Evolutionary conservation across 2,329 filamentous ascomycete genomes (phyloP).

Genomic region (Parastagonospora nodorum): DNA sequence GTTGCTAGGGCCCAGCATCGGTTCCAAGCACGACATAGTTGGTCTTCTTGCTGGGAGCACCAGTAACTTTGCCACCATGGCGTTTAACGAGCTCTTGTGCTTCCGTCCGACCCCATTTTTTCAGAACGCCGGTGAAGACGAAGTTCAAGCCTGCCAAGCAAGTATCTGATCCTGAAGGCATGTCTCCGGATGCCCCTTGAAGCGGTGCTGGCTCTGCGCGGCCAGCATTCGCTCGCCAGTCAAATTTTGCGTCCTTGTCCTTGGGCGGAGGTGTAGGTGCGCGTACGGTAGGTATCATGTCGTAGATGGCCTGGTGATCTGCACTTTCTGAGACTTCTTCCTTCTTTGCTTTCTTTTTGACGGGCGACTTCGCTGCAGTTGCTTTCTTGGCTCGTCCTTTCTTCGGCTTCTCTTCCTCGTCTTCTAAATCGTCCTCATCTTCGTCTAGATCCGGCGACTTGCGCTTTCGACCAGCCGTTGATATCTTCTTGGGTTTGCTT

Average conservation of each 20-base stretch:
- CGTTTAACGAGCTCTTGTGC: conserved; percentile 85
- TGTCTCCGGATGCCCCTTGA: conserved; percentile 64
- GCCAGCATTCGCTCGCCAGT: conserved; percentile 67
- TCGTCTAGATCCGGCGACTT: conserved; percentile 61
- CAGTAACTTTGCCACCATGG: conserved; percentile 90
- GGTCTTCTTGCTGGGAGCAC: conserved; percentile 87
- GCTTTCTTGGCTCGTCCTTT: conserved; percentile 54
- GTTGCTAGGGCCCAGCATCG: conserved; percentile 96
- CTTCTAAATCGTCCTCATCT: conserved; percentile 60
- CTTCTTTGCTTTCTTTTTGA: conserved; percentile 68
- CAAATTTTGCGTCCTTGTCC: conserved; percentile 72
- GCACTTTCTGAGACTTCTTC: conserved; percentile 69
- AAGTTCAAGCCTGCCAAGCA: conserved; percentile 89
- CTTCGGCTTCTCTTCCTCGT: conserved; percentile 60
- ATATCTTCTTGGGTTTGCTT: conserved; percentile 46
- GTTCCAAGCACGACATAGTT: conserved; percentile 89
- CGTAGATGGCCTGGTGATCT: conserved; percentile 80
- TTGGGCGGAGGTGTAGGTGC: conserved; percentile 82
- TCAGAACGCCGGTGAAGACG: conserved; percentile 90
- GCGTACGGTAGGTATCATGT: conserved; percentile 81
- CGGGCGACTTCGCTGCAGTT: conserved; percentile 54
- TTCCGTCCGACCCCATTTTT: conserved; percentile 81
- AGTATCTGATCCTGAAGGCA: conserved; percentile 84
- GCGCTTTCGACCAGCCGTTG: conserved; percentile 54
- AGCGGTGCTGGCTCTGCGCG: conserved; percentile 68